These are phyloP conservation scores for Hibiscus trionum DNA, from an alignment of 345 rosid species.

Conservation along the genomic window DNA sequence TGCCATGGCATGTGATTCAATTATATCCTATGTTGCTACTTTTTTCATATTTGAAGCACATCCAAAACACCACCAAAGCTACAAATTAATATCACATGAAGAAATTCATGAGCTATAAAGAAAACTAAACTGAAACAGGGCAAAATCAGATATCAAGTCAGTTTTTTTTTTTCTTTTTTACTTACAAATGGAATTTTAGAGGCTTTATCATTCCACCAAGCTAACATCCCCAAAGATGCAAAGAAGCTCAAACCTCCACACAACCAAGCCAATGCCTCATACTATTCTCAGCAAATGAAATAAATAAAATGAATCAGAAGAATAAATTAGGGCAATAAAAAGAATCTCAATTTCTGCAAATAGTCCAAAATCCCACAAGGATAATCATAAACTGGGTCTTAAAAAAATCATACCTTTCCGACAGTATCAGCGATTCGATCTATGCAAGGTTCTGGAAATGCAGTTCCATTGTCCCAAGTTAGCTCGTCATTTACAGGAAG, in stretches of 20 bases:
- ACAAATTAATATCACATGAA: not conserved
- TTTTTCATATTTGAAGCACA: not conserved
- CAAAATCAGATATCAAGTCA: not conserved
- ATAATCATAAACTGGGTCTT: not conserved
- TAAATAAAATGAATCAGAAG: not conserved
- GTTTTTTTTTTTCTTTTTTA: not conserved
- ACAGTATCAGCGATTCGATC: constrained; percentile 98
- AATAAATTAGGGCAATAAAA: not conserved
- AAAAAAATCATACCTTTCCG: constrained; percentile 52
- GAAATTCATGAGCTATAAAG: not conserved
- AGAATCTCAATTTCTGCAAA: not conserved
- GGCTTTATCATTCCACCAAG: constrained; percentile 90
- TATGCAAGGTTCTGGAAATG: constrained; percentile 86
- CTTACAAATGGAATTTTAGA: constrained; percentile 83
- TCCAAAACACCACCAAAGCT: not conserved
- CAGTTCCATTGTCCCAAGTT: constrained; percentile 89
- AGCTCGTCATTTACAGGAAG: constrained; percentile 85
- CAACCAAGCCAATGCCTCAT: constrained; percentile 95
- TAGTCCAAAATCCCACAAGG: not conserved
- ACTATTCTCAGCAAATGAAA: constrained; percentile 31
- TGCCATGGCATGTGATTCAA: not conserved
- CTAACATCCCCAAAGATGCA: constrained; percentile 56
- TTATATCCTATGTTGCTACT: not conserved
- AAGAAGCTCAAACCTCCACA: constrained; percentile 90
- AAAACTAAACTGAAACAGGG: not conserved